Evolutionary conservation across 2,329 filamentous ascomycete genomes (phyloP).

Genomic region (Xylaria polymorpha): DNA sequence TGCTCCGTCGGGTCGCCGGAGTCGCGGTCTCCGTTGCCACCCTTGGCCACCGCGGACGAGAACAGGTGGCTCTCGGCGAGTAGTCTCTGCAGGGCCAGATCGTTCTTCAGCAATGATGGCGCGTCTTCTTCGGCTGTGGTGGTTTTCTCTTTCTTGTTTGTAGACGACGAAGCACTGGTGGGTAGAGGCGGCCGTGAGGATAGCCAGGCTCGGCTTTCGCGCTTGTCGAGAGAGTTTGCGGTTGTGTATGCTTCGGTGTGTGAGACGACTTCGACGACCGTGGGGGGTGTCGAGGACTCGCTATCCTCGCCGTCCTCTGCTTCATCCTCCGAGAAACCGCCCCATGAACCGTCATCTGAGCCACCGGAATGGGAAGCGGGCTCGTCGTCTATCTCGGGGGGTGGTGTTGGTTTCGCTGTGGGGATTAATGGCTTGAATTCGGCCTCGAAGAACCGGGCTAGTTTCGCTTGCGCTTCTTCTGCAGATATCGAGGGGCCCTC

Average conservation of each 20-base stretch:
- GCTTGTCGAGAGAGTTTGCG: constrained; percentile 66
- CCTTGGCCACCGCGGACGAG: constrained; percentile 52
- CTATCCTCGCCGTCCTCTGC: constrained; percentile 46
- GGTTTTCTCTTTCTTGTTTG: constrained; percentile 42
- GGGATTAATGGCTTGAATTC: constrained; percentile 78
- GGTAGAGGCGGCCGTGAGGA: constrained; percentile 63
- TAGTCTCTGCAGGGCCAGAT: constrained; percentile 90
- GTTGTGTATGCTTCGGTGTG: constrained; percentile 60
- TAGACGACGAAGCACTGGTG: constrained; percentile 41
- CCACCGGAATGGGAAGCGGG: constrained; percentile 40
- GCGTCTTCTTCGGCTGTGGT: constrained; percentile 68
- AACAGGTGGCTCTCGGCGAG: constrained; percentile 75
- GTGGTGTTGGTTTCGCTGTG: constrained; percentile 37
- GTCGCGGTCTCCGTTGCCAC: constrained; percentile 48
- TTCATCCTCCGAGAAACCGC: constrained; percentile 62
- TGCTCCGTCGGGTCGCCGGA: constrained; percentile 52
- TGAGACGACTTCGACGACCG: constrained; percentile 70
- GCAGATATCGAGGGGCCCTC: constrained; percentile 50
- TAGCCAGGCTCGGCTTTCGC: constrained; percentile 78
- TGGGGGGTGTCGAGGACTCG: constrained; percentile 29
- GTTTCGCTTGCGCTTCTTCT: constrained; percentile 76
- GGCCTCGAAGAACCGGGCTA: constrained; percentile 87
- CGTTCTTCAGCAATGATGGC: constrained; percentile 83
- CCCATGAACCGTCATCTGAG: constrained; percentile 39
- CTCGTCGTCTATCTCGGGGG: constrained; percentile 53